Conservation (phyloP, 2,329 filamentous ascomycete species). For the Venturia nashicola region DNA sequence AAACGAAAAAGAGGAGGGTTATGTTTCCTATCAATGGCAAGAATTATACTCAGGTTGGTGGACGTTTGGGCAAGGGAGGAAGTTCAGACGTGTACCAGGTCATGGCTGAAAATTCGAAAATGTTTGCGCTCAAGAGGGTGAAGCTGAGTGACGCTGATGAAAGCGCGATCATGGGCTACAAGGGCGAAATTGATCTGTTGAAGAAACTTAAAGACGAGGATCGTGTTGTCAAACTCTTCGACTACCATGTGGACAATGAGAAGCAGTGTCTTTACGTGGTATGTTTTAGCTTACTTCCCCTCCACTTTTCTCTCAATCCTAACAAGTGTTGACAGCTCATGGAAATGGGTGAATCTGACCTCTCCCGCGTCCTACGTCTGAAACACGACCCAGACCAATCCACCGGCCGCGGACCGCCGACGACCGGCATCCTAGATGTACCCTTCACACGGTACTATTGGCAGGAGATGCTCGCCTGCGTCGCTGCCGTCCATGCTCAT, state of each 20-base stretch:
- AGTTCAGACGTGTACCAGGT: slow-evolving; percentile 93
- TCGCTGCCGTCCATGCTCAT: slow-evolving; percentile 74
- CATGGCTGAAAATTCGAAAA: slow-evolving; percentile 91
- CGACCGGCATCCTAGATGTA: slow-evolving; percentile 53
- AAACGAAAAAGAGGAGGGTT: slow-evolving; percentile 65
- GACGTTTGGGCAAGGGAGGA: slow-evolving; percentile 82
- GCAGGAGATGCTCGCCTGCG: slow-evolving; percentile 98
- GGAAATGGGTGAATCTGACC: slow-evolving; percentile 92
- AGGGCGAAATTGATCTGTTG: slow-evolving; percentile 88
- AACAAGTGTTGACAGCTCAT: slow-evolving; percentile 51
- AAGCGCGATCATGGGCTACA: slow-evolving; percentile 70
- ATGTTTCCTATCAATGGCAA: slow-evolving; percentile 85
- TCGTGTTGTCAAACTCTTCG: slow-evolving; percentile 78
- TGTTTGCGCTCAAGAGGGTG: slow-evolving; percentile 88
- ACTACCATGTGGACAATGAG: slow-evolving; percentile 87
- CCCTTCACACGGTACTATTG: slow-evolving; percentile 95
- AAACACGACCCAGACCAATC: slow-evolving; percentile 28
- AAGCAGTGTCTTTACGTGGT: slow-evolving; percentile 80
- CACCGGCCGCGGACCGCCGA: slow-evolving; percentile 27
- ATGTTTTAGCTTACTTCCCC: slow-evolving; percentile 29
- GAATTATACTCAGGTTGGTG: slow-evolving; percentile 67
- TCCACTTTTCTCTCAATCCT: neutral
- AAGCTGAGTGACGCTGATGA: slow-evolving; percentile 85
- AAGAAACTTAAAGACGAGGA: slow-evolving; percentile 73
- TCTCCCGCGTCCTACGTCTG: slow-evolving; percentile 71